Percentiles rank a stretch among this genome's conserved stretches.
Evolutionary conservation across 2,329 filamentous ascomycete genomes (phyloP).

Genomic region (Colletotrichum costaricense): DNA sequence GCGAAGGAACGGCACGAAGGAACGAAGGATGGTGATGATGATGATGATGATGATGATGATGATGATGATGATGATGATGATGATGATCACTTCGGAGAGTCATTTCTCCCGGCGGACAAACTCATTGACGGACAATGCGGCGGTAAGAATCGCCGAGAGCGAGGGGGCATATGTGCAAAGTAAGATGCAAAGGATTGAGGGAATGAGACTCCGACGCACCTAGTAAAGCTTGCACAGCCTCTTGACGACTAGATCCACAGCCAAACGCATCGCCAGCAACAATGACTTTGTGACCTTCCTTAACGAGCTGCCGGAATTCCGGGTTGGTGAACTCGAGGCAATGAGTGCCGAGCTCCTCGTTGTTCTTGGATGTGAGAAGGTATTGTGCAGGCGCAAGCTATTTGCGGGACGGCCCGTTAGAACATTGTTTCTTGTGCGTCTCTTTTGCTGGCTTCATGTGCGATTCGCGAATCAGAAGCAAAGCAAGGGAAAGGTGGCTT

Average conservation of each 20-base stretch:
- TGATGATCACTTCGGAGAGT: neutral
- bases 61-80: neutral
- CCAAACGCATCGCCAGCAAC: constrained; percentile 59
- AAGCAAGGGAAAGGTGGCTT: neutral
- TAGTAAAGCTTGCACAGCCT: constrained; percentile 53
- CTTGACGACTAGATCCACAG: constrained; percentile 56
- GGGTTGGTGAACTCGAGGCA: constrained; percentile 38
- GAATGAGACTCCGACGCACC: constrained; percentile 30
- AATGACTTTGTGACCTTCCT: constrained; percentile 47
- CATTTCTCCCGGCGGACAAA: neutral
- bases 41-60: neutral
- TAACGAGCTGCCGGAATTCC: constrained; percentile 34
- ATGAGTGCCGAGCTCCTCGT: constrained; percentile 38
- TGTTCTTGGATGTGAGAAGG: constrained; percentile 42
- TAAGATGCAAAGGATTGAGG: too few species aligned
- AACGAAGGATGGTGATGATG: neutral
- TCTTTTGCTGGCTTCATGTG: constrained; percentile 34
- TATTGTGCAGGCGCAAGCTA: constrained; percentile 53
- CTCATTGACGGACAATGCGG: neutral
- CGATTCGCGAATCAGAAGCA: neutral
- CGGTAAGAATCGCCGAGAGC: neutral
- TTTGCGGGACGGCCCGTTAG: constrained; percentile 17
- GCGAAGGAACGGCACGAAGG: neutral
- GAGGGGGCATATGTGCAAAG: neutral
- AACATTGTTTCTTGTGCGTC: neutral